Evolutionary conservation across 2,329 filamentous ascomycete species (phyloP), one percentile per base, ranked within the genome.

Genomic region (Pestalotiopsis sp.): DNA sequence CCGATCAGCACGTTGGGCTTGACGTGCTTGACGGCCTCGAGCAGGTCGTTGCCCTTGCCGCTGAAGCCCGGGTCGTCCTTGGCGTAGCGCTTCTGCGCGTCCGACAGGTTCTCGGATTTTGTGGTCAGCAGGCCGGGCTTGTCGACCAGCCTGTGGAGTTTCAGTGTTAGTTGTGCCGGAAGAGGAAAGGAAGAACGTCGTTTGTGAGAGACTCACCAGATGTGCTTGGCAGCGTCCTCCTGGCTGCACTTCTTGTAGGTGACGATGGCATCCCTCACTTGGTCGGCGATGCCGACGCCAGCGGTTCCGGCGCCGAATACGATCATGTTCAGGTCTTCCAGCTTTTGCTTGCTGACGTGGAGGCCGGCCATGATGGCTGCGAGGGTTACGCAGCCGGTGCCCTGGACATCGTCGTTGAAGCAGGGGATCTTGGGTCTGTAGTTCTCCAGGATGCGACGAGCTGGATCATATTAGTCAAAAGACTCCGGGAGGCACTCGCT

Each of bases 401-500:
- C 94, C 78, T 97, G 94, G 0, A 97, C 90, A 77, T 97, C 94
- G 69, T 97, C 94, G 75, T 97, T 97, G 84, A 97, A 97, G 78
- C 94, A 97, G 0, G 94, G 86, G 7, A 95, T 91, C 64, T 92
- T 76, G 0, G 90, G 85, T 1, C 91, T 88, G 74, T 96, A 97
- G 45, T 85, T 87, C 69, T 97, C 92, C 0, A 97, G 84, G 2
- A 97, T 87, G 3, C 92, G 87, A 38, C 92, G 86, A 0, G 93
- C 92, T 86, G 39, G 13, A 0, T 4, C 2, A 5, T 1, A 14
- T 67, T 61, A 67, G 65, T 31, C 36, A 36, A 5, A 36, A 5
- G n/a, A 14, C 9, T 57, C 41, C 6, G n/a, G 14, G n/a, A 25
- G 17, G 9, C 12, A 4, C 1, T 59, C 9, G 38, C 20, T 12